Conservation (phyloP, 768 basidiomycete species). For the Pleurotus citrinopileatus region DNA sequence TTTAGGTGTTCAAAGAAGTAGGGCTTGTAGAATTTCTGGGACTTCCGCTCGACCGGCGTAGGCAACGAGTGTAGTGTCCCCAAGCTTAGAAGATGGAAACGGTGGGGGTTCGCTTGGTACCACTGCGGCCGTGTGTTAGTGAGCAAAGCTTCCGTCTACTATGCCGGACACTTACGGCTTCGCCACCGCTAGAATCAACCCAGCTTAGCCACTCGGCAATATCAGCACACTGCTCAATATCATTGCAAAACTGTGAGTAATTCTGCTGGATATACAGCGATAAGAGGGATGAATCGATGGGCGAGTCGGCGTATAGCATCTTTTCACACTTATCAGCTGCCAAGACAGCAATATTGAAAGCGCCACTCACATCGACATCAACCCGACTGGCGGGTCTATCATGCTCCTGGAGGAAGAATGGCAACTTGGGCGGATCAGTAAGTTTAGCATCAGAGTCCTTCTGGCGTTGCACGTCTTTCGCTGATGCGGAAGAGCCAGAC, state of each 20-base stretch:
- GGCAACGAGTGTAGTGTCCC: constrained; percentile 87
- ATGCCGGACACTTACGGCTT: constrained; percentile 42
- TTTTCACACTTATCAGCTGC: constrained; percentile 23
- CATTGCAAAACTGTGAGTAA: constrained; percentile 79
- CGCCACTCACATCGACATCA: constrained; percentile 61
- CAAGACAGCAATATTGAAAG: background rate
- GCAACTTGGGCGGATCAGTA: constrained; percentile 54
- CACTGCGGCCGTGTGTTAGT: too few relatives aligned
- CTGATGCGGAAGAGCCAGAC: constrained; percentile 47
- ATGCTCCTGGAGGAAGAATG: constrained; percentile 56
- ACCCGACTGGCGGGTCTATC: constrained; percentile 70
- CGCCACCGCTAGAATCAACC: constrained; percentile 67
- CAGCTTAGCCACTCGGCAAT: constrained; percentile 76
- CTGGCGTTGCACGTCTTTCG: constrained; percentile 64
- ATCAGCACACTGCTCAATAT: constrained; percentile 69
- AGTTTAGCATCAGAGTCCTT: constrained; percentile 53
- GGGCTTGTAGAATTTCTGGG: constrained; percentile 86
- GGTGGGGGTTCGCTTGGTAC: constrained; percentile 73
- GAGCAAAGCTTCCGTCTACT: background rate
- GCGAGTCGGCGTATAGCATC: constrained; percentile 78
- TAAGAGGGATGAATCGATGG: constrained; percentile 88
- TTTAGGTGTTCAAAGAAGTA: constrained; percentile 71
- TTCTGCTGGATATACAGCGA: constrained; percentile 94
- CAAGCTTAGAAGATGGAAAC: constrained; percentile 82
- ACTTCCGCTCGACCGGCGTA: constrained; percentile 72